Conservation (phyloP, 163 green algal species). For the Scenedesmus sp. region DNA sequence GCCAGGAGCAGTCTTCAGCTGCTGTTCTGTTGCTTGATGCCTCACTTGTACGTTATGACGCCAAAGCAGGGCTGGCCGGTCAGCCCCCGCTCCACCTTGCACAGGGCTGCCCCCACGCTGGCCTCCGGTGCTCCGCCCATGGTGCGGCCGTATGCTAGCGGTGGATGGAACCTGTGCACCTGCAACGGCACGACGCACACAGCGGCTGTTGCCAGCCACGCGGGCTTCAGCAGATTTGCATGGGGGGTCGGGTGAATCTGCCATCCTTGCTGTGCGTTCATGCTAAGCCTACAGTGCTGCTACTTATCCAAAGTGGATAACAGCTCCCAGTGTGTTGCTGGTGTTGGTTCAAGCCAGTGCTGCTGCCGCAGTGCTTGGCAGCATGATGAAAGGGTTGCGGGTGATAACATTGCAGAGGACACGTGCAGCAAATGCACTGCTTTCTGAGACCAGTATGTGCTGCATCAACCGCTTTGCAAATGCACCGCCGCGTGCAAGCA, state of each 20-base stretch:
- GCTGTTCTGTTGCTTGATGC: background rate
- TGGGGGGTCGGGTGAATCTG: too few species aligned
- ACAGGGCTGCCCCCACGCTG: slow-evolving; percentile 72
- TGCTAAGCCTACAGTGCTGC: too few species aligned
- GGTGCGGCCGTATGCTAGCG: slow-evolving; percentile 76
- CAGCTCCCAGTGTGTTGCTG: background rate
- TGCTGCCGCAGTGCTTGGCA: background rate
- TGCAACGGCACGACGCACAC: slow-evolving; percentile 39
- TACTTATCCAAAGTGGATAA: too few species aligned
- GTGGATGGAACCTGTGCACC: slow-evolving; percentile 77
- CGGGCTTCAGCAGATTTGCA: too few species aligned
- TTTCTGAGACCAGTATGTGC: too few species aligned
- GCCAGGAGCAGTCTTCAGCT: background rate
- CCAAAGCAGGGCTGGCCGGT: slow-evolving; percentile 63
- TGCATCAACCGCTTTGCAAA: too few species aligned
- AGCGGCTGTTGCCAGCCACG: too few species aligned
- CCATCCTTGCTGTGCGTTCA: background rate
- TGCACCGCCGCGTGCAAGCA: too few species aligned
- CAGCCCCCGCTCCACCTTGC: slow-evolving; percentile 58
- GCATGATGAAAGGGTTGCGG: too few species aligned
- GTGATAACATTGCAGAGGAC: too few species aligned
- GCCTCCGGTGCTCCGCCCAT: slow-evolving; percentile 68
- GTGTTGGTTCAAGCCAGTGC: background rate
- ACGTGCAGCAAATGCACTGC: background rate
- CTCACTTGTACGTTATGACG: slow-evolving; percentile 78